phyloP scores from a whole-genome alignment of 495 filamentous ascomycete species.

The Penicillium antarcticum region DNA sequence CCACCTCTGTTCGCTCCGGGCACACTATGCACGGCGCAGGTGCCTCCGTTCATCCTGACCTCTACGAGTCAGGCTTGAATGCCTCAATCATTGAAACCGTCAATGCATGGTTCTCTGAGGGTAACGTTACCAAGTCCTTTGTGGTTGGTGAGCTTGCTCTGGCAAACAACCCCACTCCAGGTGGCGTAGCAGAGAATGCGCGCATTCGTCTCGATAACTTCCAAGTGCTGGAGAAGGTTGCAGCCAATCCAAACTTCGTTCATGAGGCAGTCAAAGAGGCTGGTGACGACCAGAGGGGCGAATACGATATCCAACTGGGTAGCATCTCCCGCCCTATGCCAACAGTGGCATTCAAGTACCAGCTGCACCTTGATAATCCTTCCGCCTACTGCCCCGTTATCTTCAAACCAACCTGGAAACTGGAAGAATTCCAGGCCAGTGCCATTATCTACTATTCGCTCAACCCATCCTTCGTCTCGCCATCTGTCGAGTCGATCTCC shows the following conservation, averaged over 20 bases:
- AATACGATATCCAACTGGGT: conserved; percentile 72
- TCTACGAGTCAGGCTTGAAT: conserved; percentile 77
- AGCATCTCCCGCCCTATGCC: conserved; percentile 63
- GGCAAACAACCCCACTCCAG: conserved; percentile 65
- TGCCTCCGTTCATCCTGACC: conserved; percentile 72
- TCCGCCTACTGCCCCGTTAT: conserved; percentile 72
- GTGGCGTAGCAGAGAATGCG: conserved; percentile 45
- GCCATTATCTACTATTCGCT: conserved; percentile 80
- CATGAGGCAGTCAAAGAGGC: conserved; percentile 46
- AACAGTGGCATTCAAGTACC: conserved; percentile 89
- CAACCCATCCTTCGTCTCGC: conserved; percentile 64
- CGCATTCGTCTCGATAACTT: conserved; percentile 89
- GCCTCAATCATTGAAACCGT: conserved; percentile 91
- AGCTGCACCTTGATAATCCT: conserved; percentile 74
- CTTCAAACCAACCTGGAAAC: conserved; percentile 77
- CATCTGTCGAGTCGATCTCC: conserved; percentile 48
- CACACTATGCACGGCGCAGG: conserved; percentile 68
- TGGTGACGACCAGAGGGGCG: conserved; percentile 63
- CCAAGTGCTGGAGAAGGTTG: conserved; percentile 84
- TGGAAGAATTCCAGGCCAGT: conserved; percentile 76
- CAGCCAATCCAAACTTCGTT: conserved; percentile 89
- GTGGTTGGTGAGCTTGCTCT: conserved; percentile 91
- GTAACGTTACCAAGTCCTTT: conserved; percentile 64
- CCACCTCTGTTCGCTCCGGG: conserved; percentile 85
- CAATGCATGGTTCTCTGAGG: conserved; percentile 76